Conservation (phyloP, 495 filamentous ascomycete genomes). For the Entonaema liquescens region DNA sequence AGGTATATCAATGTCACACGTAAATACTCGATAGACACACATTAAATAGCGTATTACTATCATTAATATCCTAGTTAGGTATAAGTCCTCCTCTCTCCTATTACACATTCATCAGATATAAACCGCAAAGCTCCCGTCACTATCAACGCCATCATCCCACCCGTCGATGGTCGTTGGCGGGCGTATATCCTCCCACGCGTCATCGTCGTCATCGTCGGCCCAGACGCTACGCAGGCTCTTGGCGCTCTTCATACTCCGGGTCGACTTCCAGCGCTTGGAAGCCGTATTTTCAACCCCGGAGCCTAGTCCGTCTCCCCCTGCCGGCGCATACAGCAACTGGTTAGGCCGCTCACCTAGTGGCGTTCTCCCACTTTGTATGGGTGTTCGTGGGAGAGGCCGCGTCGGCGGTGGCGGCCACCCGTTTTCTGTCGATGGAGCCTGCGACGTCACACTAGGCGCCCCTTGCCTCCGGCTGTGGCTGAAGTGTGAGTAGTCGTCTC, state of each 20-base stretch:
- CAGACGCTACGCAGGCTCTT: slow-evolving; percentile 37
- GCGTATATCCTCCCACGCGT: slow-evolving; percentile 44
- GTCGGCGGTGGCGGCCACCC: slow-evolving; percentile 24
- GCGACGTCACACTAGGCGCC: slow-evolving; percentile 15
- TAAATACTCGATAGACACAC: not conserved
- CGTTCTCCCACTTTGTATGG: slow-evolving; percentile 3
- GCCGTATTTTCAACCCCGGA: slow-evolving; percentile 7
- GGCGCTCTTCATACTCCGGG: slow-evolving; percentile 37
- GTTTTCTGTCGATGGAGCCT: slow-evolving; percentile 24
- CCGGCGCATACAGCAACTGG: slow-evolving; percentile 3
- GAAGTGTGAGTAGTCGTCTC: slow-evolving; percentile 25
- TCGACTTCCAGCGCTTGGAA: slow-evolving; percentile 30
- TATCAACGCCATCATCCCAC: slow-evolving; percentile 36
- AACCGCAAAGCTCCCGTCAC: slow-evolving; percentile 44
- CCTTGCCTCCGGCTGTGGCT: slow-evolving; percentile 19
- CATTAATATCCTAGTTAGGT: not conserved
- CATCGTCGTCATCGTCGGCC: slow-evolving; percentile 37
- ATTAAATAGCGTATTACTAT: not conserved
- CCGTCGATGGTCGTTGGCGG: slow-evolving; percentile 40
- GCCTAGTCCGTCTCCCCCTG: slow-evolving; percentile 1
- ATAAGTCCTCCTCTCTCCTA: not conserved
- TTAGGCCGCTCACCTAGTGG: slow-evolving; percentile 29
- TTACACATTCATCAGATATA: slow-evolving; percentile 37
- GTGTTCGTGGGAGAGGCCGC: slow-evolving; percentile 36
- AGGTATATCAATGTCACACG: not conserved